phyloP scores from a whole-genome alignment of 2,329 filamentous ascomycete genomes.

The Cercospora zeina region DNA sequence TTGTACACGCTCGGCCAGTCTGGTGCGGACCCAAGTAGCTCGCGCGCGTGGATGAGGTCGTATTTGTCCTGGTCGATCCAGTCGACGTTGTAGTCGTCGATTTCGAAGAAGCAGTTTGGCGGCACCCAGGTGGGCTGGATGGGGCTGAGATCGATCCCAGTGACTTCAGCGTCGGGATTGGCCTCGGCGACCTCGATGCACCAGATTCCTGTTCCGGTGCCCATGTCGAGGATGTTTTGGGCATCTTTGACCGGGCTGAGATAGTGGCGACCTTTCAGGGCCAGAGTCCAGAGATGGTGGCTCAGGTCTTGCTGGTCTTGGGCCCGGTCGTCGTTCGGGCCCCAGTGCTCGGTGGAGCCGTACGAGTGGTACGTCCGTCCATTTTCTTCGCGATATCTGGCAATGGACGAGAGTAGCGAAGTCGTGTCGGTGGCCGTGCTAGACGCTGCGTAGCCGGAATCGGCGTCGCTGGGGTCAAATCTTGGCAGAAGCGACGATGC shows the following conservation, averaged over 20 bases:
- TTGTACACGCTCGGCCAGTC: slow-evolving; percentile 28
- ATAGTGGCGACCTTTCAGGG: slow-evolving; percentile 20
- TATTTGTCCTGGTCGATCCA: slow-evolving; percentile 39
- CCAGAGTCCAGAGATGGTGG: slow-evolving; percentile 24
- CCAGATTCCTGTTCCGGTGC: slow-evolving; percentile 27
- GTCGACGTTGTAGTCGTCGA: slow-evolving; percentile 44
- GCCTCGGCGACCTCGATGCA: slow-evolving; percentile 37
- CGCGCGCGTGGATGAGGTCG: slow-evolving; percentile 46
- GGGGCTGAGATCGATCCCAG: slow-evolving; percentile 45
- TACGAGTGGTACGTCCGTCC: slow-evolving; percentile 24
- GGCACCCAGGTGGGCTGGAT: slow-evolving; percentile 42
- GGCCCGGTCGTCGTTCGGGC: slow-evolving; percentile 24
- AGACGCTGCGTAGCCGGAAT: slow-evolving; percentile 19
- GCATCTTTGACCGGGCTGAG: slow-evolving; percentile 14
- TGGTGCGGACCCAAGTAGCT: slow-evolving; percentile 23
- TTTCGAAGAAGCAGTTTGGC: slow-evolving; percentile 44
- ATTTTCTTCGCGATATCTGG: slow-evolving; percentile 23
- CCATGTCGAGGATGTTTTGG: slow-evolving; percentile 20
- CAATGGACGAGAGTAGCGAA: slow-evolving; percentile 24
- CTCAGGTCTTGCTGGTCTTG: slow-evolving; percentile 26
- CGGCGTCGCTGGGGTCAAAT: slow-evolving; percentile 19
- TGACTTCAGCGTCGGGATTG: slow-evolving; percentile 40
- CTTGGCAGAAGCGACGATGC: slow-evolving; percentile 20
- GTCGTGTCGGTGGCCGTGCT: slow-evolving; percentile 23
- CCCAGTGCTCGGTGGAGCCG: slow-evolving; percentile 26